A percentile compares a stretch with the other conserved stretches of the same genome.
Conservation (phyloP, 129 eudicot species). For the Heracleum sosnowskyi region DNA sequence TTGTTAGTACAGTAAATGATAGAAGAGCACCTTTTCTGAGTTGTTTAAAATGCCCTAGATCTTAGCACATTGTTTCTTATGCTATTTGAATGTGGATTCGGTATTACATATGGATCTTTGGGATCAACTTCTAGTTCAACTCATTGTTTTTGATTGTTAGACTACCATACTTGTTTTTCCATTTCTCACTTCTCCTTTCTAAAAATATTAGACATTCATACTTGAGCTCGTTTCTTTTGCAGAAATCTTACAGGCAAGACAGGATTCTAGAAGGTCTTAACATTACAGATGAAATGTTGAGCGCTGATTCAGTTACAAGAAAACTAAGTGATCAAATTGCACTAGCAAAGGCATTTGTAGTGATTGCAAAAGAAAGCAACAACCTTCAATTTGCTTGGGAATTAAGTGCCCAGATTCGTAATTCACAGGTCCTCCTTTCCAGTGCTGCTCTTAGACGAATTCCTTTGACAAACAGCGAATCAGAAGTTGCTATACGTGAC, state of each 20-base stretch:
- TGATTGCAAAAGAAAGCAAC: constrained; percentile 70
- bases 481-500: constrained; percentile 44
- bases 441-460: constrained; percentile 48
- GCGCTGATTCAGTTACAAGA: constrained; percentile 51
- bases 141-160: background rate
- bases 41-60: background rate
- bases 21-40: background rate
- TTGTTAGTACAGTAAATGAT: background rate
- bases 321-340: constrained; percentile 53
- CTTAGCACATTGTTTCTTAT: background rate
- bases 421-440: constrained; percentile 65
- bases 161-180: background rate
- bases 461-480: constrained; percentile 46
- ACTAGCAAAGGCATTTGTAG: constrained; percentile 58
- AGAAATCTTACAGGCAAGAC: constrained; percentile 50
- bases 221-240: constrained; percentile 17
- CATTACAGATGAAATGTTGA: constrained; percentile 59
- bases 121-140: background rate
- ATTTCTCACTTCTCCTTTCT: background rate
- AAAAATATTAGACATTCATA: background rate
- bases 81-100: background rate
- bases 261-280: constrained; percentile 45
- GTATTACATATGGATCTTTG: background rate
- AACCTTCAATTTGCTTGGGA: constrained; percentile 72
- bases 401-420: constrained; percentile 60